Evolutionary conservation across 1,284 basidiomycete genomes (phyloP).

Genomic region (Schizophyllum amplum): DNA sequence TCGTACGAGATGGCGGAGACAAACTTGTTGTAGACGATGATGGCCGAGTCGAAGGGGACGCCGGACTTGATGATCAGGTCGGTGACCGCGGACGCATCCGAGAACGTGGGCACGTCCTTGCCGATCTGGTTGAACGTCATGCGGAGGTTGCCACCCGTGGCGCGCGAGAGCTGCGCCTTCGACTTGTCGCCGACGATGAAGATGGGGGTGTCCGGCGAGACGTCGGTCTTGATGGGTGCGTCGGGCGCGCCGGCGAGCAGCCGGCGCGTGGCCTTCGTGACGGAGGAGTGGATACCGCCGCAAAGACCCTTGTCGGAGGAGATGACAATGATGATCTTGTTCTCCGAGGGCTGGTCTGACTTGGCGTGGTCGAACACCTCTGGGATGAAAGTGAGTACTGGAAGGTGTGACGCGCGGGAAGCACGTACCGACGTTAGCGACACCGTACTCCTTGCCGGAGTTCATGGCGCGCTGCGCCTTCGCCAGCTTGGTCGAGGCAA

Average conservation of each 20-base stretch:
- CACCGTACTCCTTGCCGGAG: slow-evolving; percentile 90
- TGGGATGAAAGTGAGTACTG: slow-evolving; percentile 25
- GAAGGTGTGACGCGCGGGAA: background rate
- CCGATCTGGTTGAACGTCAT: slow-evolving; percentile 98
- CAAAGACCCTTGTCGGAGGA: slow-evolving; percentile 99
- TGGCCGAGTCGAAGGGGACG: slow-evolving; percentile 83
- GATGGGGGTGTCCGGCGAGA: slow-evolving; percentile 60
- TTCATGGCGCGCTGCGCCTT: slow-evolving; percentile 96
- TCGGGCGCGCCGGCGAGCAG: slow-evolving; percentile 45
- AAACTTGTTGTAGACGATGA: slow-evolving; percentile 94
- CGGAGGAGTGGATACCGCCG: slow-evolving; percentile 98
- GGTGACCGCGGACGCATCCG: slow-evolving; percentile 90
- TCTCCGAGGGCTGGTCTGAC: slow-evolving; percentile 51
- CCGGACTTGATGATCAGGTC: slow-evolving; percentile 88
- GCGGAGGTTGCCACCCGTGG: slow-evolving; percentile 59
- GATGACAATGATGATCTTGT: slow-evolving; percentile 86
- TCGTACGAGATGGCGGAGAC: slow-evolving; percentile 93
- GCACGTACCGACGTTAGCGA: slow-evolving; percentile 83
- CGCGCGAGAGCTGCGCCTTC: slow-evolving; percentile 84
- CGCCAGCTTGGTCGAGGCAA: slow-evolving; percentile 94
- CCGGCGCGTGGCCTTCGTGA: slow-evolving; percentile 82
- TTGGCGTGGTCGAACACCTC: slow-evolving; percentile 78
- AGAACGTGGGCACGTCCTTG: slow-evolving; percentile 94
- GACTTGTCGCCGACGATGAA: slow-evolving; percentile 97
- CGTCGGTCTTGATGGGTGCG: slow-evolving; percentile 49